Evolutionary conservation across 148 eudicot species (phyloP).

Genomic region (Nyssa sinensis): DNA sequence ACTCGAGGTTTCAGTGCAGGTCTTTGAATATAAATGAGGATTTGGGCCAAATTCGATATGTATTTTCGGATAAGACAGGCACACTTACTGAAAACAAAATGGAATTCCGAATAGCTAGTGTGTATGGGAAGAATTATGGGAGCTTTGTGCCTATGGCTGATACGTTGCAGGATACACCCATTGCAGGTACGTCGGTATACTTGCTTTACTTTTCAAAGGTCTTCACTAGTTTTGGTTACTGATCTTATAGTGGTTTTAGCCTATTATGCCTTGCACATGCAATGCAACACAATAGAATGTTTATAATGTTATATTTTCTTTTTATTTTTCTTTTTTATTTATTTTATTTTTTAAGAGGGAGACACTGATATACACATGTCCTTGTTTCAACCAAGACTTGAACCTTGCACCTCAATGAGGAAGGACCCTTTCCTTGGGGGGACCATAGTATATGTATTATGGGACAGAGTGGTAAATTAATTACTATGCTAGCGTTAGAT

Average conservation of each 20-base stretch:
- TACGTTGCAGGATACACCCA: slow-evolving; percentile 26
- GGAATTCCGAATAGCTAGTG: slow-evolving; percentile 85
- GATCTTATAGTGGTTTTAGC: too few species aligned
- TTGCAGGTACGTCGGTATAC: slow-evolving; percentile 43
- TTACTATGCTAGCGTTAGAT: too few species aligned
- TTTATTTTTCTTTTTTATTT: too few species aligned
- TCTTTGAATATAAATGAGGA: slow-evolving; percentile 97
- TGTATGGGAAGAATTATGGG: slow-evolving; percentile 70
- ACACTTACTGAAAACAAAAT: slow-evolving; percentile 94
- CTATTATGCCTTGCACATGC: background rate
- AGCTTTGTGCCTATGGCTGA: slow-evolving; percentile 28
- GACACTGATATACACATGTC: too few species aligned
- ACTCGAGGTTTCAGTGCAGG: slow-evolving; percentile 94
- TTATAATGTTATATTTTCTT: background rate
- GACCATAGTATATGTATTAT: too few species aligned
- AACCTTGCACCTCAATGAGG: too few species aligned
- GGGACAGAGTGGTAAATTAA: too few species aligned
- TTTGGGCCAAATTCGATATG: slow-evolving; percentile 89
- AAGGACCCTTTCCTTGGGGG: too few species aligned
- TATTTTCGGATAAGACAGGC: slow-evolving; percentile 95
- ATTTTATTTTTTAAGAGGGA: too few species aligned
- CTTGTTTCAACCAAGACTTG: too few species aligned
- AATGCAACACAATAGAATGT: background rate
- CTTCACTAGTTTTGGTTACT: background rate
- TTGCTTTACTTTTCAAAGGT: slow-evolving; percentile 5